A percentile compares a stretch with the other conserved stretches of the same genome.
Evolutionary conservation across 495 filamentous ascomycete species (phyloP).

Genomic region (Niebla homalea): DNA sequence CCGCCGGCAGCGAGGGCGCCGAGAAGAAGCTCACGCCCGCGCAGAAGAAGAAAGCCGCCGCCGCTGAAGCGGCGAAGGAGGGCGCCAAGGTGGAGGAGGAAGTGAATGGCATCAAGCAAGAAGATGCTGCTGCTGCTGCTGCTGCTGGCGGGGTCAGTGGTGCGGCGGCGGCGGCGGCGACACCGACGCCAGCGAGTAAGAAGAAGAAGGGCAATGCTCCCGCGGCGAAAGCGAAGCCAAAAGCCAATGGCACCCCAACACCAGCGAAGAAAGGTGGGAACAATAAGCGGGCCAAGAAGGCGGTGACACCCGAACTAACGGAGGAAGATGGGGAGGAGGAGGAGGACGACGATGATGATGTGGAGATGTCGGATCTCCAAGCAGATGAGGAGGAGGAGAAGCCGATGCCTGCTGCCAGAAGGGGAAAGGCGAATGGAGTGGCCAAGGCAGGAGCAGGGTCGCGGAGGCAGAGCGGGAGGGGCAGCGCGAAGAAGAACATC

Average conservation of each 20-base stretch:
- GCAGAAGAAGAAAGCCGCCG: constrained; percentile 18
- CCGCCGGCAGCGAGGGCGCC: not conserved
- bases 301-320: constrained; percentile 2
- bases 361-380: constrained; percentile 15
- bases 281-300: constrained; percentile 15
- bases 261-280: constrained; percentile 15
- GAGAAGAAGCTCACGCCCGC: constrained; percentile 20
- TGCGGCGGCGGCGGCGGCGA: constrained; percentile 1
- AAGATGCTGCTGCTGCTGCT: not conserved
- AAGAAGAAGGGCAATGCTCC: too few relatives aligned
- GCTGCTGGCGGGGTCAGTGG: not conserved
- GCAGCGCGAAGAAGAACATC: constrained; percentile 23
- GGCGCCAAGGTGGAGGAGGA: constrained; percentile 17
- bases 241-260: constrained; percentile 12
- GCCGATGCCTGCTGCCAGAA: constrained; percentile 7
- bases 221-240: constrained; percentile 10
- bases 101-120: constrained; percentile 10
- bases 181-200: constrained; percentile 17
- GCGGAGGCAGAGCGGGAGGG: constrained; percentile 15
- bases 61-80: constrained; percentile 16
- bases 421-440: constrained; percentile 7
- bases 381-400: constrained; percentile 9
- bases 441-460: not conserved
- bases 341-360: constrained; percentile 16
- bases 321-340: not conserved